Base-by-base conservation (phyloP, 2,329 filamentous ascomycete species). In the Penicillium sp. region DNA sequence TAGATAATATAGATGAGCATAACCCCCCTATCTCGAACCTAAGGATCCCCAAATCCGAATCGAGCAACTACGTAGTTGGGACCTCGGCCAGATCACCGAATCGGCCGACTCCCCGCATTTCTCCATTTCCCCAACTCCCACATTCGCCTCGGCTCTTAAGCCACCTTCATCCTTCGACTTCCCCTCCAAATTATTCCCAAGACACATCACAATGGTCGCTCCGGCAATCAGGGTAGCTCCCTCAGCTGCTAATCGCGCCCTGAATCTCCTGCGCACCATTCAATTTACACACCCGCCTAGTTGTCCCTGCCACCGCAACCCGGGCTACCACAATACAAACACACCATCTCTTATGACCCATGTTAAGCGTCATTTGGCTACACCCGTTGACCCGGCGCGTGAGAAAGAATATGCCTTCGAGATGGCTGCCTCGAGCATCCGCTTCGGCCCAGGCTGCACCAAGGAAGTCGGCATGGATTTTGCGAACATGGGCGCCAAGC, bases 391-490 rank as follows among this genome's bases (percentile, higher is more conserved):
- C 65, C 75, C 81, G 8, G 81, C 83, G 2, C 82, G 85, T 59
- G 83, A 91, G 66, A 96, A 95, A 71, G 94, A 99, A 72, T 99
- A 99, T 76, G 94, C 94, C 13, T 99, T 99, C 69, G 94, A 99
- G 73, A 95, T 99, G 93, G 94, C 94, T 0, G 91, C 94, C 1
- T 95, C 90, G 1, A 90, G 88, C 26, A 96, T 99, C 66, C 85
- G 94, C 12, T 99, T 97, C 65, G 94, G 94, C 0, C 90, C 90
- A 0, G 94, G 94, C 6, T 89, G 88, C 51, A 99, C 94, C 23
- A 90, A 90, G 72, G 94, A 99, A 74, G 91, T 99, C 18, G 94
- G 94, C 59, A 97, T 97, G 94, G 94, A 99, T 74, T 86, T 97
- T 62, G 87, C 85, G 74, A 97, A 99, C 70, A 81, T 99, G 79